These are phyloP conservation scores for Xerophyta viscosa DNA, from an alignment of 106 monocot species.

Conservation along the genomic window DNA sequence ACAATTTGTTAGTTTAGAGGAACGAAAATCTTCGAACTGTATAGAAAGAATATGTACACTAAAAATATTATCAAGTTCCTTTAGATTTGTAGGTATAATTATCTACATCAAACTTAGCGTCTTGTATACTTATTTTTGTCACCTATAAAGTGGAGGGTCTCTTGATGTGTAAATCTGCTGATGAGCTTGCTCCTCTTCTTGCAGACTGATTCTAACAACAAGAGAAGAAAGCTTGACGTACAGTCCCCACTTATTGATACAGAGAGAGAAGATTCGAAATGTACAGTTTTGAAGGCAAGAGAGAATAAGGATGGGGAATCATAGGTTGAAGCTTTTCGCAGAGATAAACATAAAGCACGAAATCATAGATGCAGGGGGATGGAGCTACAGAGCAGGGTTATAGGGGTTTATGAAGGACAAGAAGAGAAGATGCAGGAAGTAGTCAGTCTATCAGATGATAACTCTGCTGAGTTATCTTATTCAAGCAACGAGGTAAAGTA, in stretches of 20 bases:
- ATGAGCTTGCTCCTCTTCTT: too few relatives aligned
- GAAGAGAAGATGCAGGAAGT: conserved; percentile 28
- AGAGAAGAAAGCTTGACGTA: conserved; percentile 31
- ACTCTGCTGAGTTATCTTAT: conserved; percentile 19
- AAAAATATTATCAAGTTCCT: too few relatives aligned
- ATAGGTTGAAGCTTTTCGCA: conserved; percentile 40
- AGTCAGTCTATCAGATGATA: conserved; percentile 26
- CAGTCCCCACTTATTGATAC: conserved; percentile 10
- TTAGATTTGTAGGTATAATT: too few relatives aligned
- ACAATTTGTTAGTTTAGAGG: too few relatives aligned
- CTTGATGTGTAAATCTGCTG: too few relatives aligned
- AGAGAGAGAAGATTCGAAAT: conserved; percentile 32
- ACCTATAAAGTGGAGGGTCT: too few relatives aligned
- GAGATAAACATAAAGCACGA: conserved; percentile 42
- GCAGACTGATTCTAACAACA: conserved; percentile 58
- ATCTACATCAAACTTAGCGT: too few relatives aligned
- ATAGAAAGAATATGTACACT: too few relatives aligned
- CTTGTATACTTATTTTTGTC: too few relatives aligned
- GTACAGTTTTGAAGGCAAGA: conserved; percentile 5
- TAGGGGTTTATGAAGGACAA: conserved; percentile 18
- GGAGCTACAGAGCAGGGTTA: too few relatives aligned
- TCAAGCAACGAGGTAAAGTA: conserved; percentile 36
- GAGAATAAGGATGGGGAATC: conserved; percentile 24
- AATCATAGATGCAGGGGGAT: conserved; percentile 42
- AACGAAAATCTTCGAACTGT: too few relatives aligned